Base-by-base conservation (phyloP, 2,329 filamentous ascomycete genomes). In the Neobulgaria alba region DNA sequence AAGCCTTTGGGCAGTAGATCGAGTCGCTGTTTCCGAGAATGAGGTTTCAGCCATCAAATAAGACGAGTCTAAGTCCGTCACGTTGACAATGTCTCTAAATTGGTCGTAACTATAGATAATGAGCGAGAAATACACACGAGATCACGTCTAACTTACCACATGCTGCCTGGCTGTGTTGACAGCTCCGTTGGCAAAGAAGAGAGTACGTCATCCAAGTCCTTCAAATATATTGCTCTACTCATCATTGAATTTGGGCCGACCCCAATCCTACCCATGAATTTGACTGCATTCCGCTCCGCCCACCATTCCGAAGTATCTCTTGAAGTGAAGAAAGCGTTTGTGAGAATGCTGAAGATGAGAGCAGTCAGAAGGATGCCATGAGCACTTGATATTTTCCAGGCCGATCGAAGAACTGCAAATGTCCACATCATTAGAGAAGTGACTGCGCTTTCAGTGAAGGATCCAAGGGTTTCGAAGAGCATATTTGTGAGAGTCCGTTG, bases 201-300 rank as follows among this genome's bases (percentile, higher is more conserved):
- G 9, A 60, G 45, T 16, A 75, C 77, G 47, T 83, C 76, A 43
- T 88, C 80, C 36, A 96, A 68, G 60, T 96, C 90, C 38, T 71
- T 72, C 41, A 95, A 64, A 58, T 92, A 95, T 18, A 98, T 77
- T 7, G 85, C 79, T 61, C 82, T 87, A 63, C 82, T 85, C 85
- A 95, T 90, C 47, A 82, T 74, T 15, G 72, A 63, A 51, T 93
- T 83, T 5, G 89, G 86, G 3, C 75, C 73, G 5, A 96, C 79
- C 8, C 90, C 90, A 10, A 96, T 66, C 10, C 80, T 72, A 23
- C 69, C 68, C 87, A 98, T 92, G 61, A 90, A 95, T 30, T 72
- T 79, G 12, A 73, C 75, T 1, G 89, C 87, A 45, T 77, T 81
- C 42, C 87, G 77, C 64, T 96, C 90, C 33, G 76, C 72, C 83